Base-by-base conservation (phyloP, 495 filamentous ascomycete species). In the Hypoxylon lienhwacheense region DNA sequence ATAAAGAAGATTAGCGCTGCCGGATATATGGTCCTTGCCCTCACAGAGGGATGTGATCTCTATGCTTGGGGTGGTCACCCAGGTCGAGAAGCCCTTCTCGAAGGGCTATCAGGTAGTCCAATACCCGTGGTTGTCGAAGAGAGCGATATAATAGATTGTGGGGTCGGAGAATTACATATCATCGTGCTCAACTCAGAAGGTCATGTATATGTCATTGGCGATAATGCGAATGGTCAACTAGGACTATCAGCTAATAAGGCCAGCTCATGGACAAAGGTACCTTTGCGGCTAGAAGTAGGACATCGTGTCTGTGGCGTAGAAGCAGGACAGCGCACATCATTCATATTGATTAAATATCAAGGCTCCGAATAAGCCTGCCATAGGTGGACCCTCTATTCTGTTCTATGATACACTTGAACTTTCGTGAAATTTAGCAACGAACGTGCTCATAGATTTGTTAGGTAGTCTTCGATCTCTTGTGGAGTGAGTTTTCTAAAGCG, bases 381-480 rank as follows among this genome's bases (percentile, higher is more conserved):
- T 42, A 64, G 63, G 58, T 57, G 51, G 40, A 44, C 55, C 64
- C 54, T 77, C 73, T 68, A 72, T 69, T 52, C 53, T 71, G 65
- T 47, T 66, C 66, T 68, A 66, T 75, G 67, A 60, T 77, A 70
- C 69, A 73, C 43, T 47, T 51, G 57, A 59, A 58, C 63, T 51
- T 55, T 45, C 39, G 50, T 31, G 41, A 53, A 56, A 52, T 36
- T 39, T 6, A 55, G 48, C 35, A 44, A 55, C 24, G n/a, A 32
- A 26, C n/a, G 40, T 29, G 48, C 69, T 80, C 77, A 97, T 78
- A 97, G 83, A 77, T 93, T 96, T 68, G 92, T 97, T 68, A 98
- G 74, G 77, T 98, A 98, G 70, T 98, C 93, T 78, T 98, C 93
- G 66, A 98, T 96, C 76, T 98, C 92, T 75, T 92, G 87, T 62